Base-by-base conservation (phyloP, 1,284 basidiomycete species). In the Cutaneotrichosporon cutaneum region DNA sequence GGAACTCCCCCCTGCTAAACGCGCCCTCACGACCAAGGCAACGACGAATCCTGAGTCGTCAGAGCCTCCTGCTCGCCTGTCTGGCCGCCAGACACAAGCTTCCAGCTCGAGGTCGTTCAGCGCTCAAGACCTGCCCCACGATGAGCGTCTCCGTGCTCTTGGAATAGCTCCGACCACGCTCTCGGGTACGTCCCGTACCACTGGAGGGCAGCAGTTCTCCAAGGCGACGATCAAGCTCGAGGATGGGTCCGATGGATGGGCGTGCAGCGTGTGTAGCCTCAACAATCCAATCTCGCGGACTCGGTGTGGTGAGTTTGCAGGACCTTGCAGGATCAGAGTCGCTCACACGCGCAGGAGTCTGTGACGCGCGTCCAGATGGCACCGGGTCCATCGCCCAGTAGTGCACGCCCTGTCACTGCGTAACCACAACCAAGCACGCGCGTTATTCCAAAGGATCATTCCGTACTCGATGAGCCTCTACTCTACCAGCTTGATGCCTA, bases 181-280 rank as follows among this genome's bases (percentile, higher is more conserved):
- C 32, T 59, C 61, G 16, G 35, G 35, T 16, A 59, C 56, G 13
- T 27, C 54, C 4, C 56, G 24, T 18, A 13, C 10, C 9, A 13
- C 24, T 11, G 33, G 24, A 8, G 24, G 22, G 1, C 16, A 7
- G 9, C 18, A 14, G 16, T 16, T 42, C 48, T n/a, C 48, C 48
- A 51, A 30, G 27, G 16, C 48, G 14, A 30, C 48, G 26, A 36
- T 57, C 50, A 58, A 54, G 44, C 60, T 54, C 14, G 60, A 54
- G 32, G 56, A 44, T 33, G 26, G 56, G n/a, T 24, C 21, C 36
- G 42, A 30, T 4, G 56, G 53, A 33, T 61, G 60, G 58, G 16
- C 30, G 22, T 77, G 75, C 68, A 47, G 58, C n/a, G 11, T 67
- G 4, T 77, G 76, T 55, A 76, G 73, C 1, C 76, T 62, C 42